phyloP scores from a whole-genome alignment of 139 green algal genomes.

The Pedinophyceae sp. region DNA sequence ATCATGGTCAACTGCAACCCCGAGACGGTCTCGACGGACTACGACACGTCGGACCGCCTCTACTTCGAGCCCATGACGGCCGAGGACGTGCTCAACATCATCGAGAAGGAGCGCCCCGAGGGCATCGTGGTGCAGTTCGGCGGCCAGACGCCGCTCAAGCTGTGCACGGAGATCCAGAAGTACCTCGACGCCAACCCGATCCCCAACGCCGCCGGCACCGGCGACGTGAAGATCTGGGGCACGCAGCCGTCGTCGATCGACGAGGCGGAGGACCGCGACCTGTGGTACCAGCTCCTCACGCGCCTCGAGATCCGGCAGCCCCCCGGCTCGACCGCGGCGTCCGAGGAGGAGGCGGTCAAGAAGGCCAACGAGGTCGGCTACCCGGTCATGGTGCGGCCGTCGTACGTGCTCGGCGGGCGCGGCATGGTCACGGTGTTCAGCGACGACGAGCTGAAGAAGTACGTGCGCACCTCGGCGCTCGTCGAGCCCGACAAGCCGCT shows the following conservation, averaged over 20 bases:
- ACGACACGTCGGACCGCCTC: constrained; percentile 91
- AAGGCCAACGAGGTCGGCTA: constrained; percentile 74
- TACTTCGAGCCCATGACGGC: constrained; percentile 95
- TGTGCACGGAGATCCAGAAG: constrained; percentile 62
- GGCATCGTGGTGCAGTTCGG: constrained; percentile 99
- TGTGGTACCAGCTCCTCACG: constrained; percentile 51
- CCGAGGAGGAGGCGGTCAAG: constrained; percentile 39
- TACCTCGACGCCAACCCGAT: constrained; percentile 58
- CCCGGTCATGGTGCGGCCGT: constrained; percentile 94
- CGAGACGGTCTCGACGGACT: constrained; percentile 92
- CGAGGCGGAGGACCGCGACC: constrained; percentile 87
- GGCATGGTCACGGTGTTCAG: constrained; percentile 97
- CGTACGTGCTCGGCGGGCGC: constrained; percentile 90
- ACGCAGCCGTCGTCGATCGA: constrained; percentile 90
- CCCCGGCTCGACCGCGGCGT: constrained; percentile 23
- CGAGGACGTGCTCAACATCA: constrained; percentile 94
- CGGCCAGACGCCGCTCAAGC: constrained; percentile 93
- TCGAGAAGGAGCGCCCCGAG: constrained; percentile 85
- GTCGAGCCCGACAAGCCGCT: constrained; percentile 86
- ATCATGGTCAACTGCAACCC: constrained; percentile 99
- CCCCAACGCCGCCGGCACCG: constrained; percentile 52
- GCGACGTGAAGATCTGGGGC: constrained; percentile 85
- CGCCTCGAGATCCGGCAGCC: constrained; percentile 80
- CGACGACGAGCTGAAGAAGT: constrained; percentile 60
- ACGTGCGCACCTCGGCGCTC: constrained; percentile 45